Evolutionary conservation across 768 basidiomycete species (phyloP).

Genomic region (Xanthoconium stramineum): DNA sequence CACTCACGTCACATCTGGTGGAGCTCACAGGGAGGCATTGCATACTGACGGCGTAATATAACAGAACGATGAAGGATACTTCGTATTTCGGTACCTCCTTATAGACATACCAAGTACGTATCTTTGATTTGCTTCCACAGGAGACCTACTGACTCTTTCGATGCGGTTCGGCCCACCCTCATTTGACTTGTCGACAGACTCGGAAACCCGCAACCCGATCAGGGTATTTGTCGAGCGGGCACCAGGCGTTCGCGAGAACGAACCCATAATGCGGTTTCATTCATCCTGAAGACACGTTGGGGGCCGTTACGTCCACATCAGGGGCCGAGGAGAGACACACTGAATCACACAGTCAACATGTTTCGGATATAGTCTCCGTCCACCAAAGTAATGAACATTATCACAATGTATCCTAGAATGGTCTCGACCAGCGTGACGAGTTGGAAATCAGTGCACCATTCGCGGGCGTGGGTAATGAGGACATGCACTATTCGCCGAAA

Average conservation of each 20-base stretch:
- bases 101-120: constrained; percentile 76
- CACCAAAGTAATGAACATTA: constrained; percentile 25
- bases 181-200: constrained; percentile 41
- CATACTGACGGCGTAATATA: constrained; percentile 9
- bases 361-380: constrained; percentile 14
- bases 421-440: constrained; percentile 12
- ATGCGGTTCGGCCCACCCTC: constrained; percentile 7
- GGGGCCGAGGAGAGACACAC: constrained; percentile 9
- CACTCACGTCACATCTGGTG: constrained; percentile 3
- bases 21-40: background rate
- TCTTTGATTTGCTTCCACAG: constrained; percentile 19
- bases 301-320: constrained; percentile 7
- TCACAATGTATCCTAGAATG: constrained; percentile 23
- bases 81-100: constrained; percentile 72
- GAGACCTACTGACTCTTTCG: background rate
- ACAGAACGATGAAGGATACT: constrained; percentile 75
- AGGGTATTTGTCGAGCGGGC: constrained; percentile 70
- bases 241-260: constrained; percentile 65
- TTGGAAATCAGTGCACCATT: constrained; percentile 8
- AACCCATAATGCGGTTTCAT: constrained; percentile 68
- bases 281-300: constrained; percentile 28
- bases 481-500: constrained; percentile 71
- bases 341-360: constrained; percentile 8
- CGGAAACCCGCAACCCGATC: constrained; percentile 55
- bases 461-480: constrained; percentile 9